Base-by-base conservation (phyloP, 257 asterid genomes). In the Solanum verrucosum region DNA sequence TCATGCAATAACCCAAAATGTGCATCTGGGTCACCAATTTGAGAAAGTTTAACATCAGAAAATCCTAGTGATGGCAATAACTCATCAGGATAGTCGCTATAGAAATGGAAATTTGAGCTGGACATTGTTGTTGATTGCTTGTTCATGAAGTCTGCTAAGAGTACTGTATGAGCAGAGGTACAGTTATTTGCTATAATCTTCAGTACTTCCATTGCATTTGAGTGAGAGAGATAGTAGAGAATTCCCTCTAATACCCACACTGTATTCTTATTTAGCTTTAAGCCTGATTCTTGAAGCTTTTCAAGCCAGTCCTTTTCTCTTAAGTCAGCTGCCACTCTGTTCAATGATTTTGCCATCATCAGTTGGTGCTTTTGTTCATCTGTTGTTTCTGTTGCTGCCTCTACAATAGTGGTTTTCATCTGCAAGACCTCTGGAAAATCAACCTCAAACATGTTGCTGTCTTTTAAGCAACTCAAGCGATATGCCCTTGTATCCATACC, bases 401-500 rank as follows among this genome's bases (percentile, higher is more conserved):
- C 95, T 74, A 96, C 88, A 85, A 95, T 92, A 29, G 93, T 89
- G 92, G 95, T 88, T 93, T 96, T 96, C 88, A 92, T 93, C 3
- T 92, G 90, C 92, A 96, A 75, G 86, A 96, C 98, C 87, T 96
- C 98, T 2, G 98, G 95, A 83, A 94, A 95, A 88, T 96, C 99
- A 49, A 96, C 95, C 93, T 96, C 99, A 87, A 94, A 96, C 73
- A 96, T 93, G 31, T 74, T 90, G 95, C 96, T 95, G 37, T 95
- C 96, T 77, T 92, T 95, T 90, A 96, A 91, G 96, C 98, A 95
- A 89, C 94, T 92, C 67, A 96, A 93, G 20, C 99, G 97, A 84
- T 94, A 95, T 21, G 98, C 95, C 90, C 99, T 93, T 87, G 98
- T 94, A 89, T 96, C 99, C 98, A 95, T 95, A 75, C 99, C 99